These are phyloP conservation scores for Mycena capillaripes DNA, from an alignment of 768 basidiomycete species.

Conservation along the genomic window DNA sequence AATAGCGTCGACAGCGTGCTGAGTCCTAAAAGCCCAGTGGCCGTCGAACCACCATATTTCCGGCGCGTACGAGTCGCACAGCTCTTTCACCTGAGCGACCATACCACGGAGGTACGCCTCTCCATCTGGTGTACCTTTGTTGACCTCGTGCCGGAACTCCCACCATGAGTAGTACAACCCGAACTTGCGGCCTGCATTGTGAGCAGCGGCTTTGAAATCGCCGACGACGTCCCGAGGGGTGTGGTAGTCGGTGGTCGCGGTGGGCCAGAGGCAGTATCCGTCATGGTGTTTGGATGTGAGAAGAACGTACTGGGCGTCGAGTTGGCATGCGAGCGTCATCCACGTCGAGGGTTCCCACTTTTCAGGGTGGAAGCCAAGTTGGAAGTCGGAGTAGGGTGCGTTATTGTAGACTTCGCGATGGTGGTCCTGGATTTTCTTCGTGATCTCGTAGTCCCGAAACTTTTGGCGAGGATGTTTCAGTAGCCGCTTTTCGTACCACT, in stretches of 20 bases:
- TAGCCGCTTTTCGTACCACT: slow-evolving; percentile 18
- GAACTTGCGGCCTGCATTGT: slow-evolving; percentile 1
- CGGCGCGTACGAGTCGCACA: slow-evolving; percentile 4
- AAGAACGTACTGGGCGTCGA: slow-evolving; percentile 10
- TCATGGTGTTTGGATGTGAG: slow-evolving; percentile 17
- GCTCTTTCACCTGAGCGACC: slow-evolving; percentile 17
- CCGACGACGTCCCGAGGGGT: slow-evolving; percentile 11
- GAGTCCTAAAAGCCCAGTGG: slow-evolving; percentile 12
- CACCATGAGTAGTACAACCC: slow-evolving; percentile 19
- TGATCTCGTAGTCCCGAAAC: background rate
- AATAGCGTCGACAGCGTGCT: slow-evolving; percentile 22
- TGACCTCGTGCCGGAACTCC: slow-evolving; percentile 17
- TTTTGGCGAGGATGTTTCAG: background rate
- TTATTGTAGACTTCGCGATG: slow-evolving; percentile 5
- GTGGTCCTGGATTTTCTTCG: slow-evolving; percentile 7
- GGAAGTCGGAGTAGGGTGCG: slow-evolving; percentile 8
- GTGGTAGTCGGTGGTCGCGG: slow-evolving; percentile 8
- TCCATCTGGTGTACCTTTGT: slow-evolving; percentile 11
- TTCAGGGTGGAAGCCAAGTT: slow-evolving; percentile 9
- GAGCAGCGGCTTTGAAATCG: slow-evolving; percentile 14
- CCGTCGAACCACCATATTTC: slow-evolving; percentile 22
- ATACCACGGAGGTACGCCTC: slow-evolving; percentile 15
- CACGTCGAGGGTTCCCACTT: slow-evolving; percentile 5
- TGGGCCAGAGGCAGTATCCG: slow-evolving; percentile 17
- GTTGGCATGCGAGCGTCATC: slow-evolving; percentile 5